Evolutionary conservation across 225 moss, liverwort and hornwort genomes (phyloP).

Genomic region (Antitrichia curtipendula): DNA sequence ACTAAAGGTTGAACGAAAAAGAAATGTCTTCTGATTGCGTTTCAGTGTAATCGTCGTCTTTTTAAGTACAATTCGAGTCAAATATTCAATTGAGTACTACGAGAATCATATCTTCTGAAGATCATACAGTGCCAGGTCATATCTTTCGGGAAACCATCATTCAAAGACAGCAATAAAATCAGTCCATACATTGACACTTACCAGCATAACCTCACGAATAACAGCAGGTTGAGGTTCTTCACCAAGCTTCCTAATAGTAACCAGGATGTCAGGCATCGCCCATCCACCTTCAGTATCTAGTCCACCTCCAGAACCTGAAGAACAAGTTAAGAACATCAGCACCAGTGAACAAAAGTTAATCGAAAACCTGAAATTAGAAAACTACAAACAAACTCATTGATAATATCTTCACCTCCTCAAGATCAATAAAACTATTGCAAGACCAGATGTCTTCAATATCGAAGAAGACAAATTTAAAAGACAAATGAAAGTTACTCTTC

Average conservation of each 20-base stretch:
- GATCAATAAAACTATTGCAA: not conserved
- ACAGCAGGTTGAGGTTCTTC: slow-evolving; percentile 74
- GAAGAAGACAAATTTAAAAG: not conserved
- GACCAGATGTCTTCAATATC: not conserved
- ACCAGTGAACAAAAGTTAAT: not conserved
- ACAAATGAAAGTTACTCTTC: not conserved
- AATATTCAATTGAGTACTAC: not conserved
- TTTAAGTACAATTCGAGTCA: not conserved
- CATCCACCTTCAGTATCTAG: slow-evolving; percentile 74
- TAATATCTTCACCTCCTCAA: not conserved
- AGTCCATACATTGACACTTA: slow-evolving; percentile 9
- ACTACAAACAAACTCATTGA: not conserved
- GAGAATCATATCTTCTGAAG: not conserved
- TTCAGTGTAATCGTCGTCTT: too few relatives aligned
- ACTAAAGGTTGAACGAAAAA: not conserved
- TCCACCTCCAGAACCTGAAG: slow-evolving; percentile 45
- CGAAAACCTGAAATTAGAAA: not conserved
- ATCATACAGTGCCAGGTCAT: not conserved
- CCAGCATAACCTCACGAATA: slow-evolving; percentile 63
- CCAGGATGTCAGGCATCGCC: slow-evolving; percentile 79
- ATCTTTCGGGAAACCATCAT: not conserved
- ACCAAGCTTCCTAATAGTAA: slow-evolving; percentile 59
- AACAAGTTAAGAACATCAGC: not conserved
- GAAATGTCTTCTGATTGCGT: not conserved
- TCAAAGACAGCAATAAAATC: not conserved